Conservation (phyloP, 805 yeast species). For the Ogataea salicorniae region DNA sequence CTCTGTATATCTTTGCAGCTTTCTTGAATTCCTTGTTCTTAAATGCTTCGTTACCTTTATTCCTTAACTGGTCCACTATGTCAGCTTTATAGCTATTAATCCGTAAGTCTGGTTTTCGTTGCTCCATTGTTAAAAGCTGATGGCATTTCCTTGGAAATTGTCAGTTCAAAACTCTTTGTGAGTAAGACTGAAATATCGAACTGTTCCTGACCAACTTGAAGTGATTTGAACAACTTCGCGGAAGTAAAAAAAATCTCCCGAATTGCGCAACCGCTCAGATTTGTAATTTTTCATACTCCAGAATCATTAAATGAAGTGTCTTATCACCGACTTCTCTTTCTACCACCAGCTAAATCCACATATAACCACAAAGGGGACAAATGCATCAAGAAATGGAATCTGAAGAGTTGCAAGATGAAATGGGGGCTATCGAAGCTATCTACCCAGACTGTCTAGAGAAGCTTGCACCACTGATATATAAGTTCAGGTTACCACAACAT, state of each 20-base stretch:
- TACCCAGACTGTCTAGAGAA: conserved; percentile 58
- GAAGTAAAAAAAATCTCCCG: no score
- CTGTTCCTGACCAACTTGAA: no score
- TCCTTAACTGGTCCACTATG: conserved; percentile 30
- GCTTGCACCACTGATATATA: conserved; percentile 36
- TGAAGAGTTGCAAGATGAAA: conserved; percentile 62
- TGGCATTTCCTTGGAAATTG: no score
- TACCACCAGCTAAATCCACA: background rate
- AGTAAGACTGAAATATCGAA: no score
- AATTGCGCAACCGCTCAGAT: no score
- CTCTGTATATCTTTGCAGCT: conserved; percentile 51
- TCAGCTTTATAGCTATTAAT: conserved; percentile 3
- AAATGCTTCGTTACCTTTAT: conserved; percentile 52
- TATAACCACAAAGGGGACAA: background rate
- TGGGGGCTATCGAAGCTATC: conserved; percentile 81
- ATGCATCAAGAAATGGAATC: conserved; percentile 19
- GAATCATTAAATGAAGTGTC: background rate
- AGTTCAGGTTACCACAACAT: conserved; percentile 57
- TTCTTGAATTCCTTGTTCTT: conserved; percentile 36
- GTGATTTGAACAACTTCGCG: no score
- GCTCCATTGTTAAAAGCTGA: background rate
- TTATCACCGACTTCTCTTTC: background rate
- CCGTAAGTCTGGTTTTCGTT: background rate
- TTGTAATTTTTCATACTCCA: no score
- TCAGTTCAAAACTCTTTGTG: no score